Evolutionary conservation across 257 asterid genomes (phyloP), one percentile per base, ranked within the genome.

Genomic region (Nicotiana tomentosiformis): DNA sequence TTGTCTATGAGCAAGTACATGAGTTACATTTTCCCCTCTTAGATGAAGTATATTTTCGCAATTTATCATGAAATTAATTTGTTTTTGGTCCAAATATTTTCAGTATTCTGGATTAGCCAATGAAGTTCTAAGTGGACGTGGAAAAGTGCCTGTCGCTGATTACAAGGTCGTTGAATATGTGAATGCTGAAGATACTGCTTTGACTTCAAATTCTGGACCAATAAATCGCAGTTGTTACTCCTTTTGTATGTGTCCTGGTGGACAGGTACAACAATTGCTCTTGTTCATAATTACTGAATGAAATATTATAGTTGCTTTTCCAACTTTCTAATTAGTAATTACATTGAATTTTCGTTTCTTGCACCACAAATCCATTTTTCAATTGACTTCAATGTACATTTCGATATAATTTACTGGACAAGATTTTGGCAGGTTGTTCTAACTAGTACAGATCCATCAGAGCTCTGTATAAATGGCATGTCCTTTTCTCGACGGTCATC

Each of bases 211-310:
- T 85, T 81, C 77, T 82, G 91, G 85, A 68, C 88, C 87, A 81
- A 81, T 74, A 51, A 83, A 69, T 78, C 95, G 92, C 49, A 90
- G 94, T 78, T 94, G 98, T 89, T 96, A 96, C 90, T 96, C 99
- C 74, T 96, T 96, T 86, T 96, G 99, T 93, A 96, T 96, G 99
- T 96, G 99, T 87, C 99, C 99, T 56, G 99, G 99, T 39, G 99
- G 99, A 80, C 98, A 96, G 98, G 99, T 93, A 90, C 23, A 39
- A 9, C 49, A 35, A 58, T 51, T 29, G 15, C 79, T 26, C 29
- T 81, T 66, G 51, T 66, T 66, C 80, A 49, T 49, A 46, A 49
- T 74, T 12, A 61, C 15, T 74, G 39, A 58, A 74, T 23, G 39
- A 26, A 17, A 72, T 74, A 74, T 43, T 12, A 72, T 46, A 37